Percentiles rank a stretch among this genome's conserved stretches.
phyloP scores from a whole-genome alignment of 23 red algal genomes.

The Rhodosorus marinus region DNA sequence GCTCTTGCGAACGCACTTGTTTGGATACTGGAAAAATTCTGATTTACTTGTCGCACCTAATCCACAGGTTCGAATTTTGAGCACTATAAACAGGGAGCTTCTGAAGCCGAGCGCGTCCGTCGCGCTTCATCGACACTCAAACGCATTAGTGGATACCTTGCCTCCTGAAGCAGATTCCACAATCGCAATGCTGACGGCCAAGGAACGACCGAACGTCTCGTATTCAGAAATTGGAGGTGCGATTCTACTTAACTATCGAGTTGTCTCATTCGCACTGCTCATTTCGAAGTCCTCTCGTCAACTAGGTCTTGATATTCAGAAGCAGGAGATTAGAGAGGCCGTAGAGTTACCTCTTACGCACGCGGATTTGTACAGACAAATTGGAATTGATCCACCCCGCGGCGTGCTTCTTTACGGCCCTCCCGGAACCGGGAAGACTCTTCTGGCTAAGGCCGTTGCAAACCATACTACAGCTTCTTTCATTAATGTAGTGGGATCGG shows the following conservation, averaged over 20 bases:
- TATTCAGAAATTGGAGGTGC: conserved; percentile 89
- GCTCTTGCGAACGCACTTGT: too few species aligned
- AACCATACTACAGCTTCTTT: conserved; percentile 93
- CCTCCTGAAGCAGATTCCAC: conserved; percentile 94
- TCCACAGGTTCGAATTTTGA: conserved; percentile 71
- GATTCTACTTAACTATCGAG: too few species aligned
- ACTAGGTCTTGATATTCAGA: conserved; percentile 98
- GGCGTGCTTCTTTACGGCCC: conserved; percentile 90
- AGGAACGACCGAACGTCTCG: conserved; percentile 89
- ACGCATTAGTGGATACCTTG: conserved; percentile 83
- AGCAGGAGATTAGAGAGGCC: conserved; percentile 98
- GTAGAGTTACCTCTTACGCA: conserved; percentile 96
- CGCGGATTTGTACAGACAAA: conserved; percentile 78
- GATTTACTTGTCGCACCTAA: too few species aligned
- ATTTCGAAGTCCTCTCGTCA: too few species aligned
- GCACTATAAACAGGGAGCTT: conserved; percentile 82
- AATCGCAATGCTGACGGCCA: conserved; percentile 76
- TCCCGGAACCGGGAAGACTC: conserved; percentile 94
- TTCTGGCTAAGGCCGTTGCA: conserved; percentile 97
- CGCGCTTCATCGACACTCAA: conserved; percentile 94
- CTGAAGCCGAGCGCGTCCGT: conserved; percentile 90
- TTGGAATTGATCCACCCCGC: conserved; percentile 95
- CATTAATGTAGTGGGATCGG: conserved; percentile 87
- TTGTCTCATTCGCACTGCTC: too few species aligned
- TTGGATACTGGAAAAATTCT: too few species aligned